phyloP scores from a whole-genome alignment of 2,329 filamentous ascomycete species.

The Aschersonia sp. region DNA sequence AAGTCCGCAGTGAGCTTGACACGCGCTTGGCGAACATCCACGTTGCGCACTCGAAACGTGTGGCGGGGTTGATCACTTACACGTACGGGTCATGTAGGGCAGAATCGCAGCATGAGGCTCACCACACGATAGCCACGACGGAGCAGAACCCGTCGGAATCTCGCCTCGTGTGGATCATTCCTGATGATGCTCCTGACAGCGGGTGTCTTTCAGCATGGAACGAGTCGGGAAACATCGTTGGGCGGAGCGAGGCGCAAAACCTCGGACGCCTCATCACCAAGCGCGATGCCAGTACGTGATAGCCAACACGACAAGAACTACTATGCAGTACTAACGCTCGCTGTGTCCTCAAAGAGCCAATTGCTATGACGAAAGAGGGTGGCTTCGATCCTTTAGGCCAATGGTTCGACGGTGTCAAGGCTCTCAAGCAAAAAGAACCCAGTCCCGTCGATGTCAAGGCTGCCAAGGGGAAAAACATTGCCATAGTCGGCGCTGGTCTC shows the following conservation, averaged over 20 bases:
- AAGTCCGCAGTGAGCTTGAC: slow-evolving; percentile 17
- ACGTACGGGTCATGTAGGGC: slow-evolving; percentile 9
- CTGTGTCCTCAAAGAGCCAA: slow-evolving; percentile 7
- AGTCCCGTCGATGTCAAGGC: slow-evolving; percentile 14
- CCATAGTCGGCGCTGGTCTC: slow-evolving; percentile 53
- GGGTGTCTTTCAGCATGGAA: slow-evolving; percentile 27
- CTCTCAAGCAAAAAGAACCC: slow-evolving; percentile 39
- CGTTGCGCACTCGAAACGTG: slow-evolving; percentile 5
- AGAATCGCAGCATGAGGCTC: slow-evolving; percentile 5
- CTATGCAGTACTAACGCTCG: background rate
- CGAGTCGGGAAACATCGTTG: slow-evolving; percentile 14
- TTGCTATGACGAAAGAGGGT: slow-evolving; percentile 35
- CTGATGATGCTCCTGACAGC: slow-evolving; percentile 11
- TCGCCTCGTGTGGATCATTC: slow-evolving; percentile 5
- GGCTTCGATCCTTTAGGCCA: slow-evolving; percentile 34
- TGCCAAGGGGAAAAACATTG: slow-evolving; percentile 33
- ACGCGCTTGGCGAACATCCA: slow-evolving; percentile 19
- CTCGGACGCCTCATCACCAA: slow-evolving; percentile 8
- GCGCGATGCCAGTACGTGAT: slow-evolving; percentile 2
- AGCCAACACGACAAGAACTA: background rate
- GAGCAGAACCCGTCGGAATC: background rate
- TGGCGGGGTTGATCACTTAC: slow-evolving; percentile 6
- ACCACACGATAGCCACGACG: slow-evolving; percentile 7
- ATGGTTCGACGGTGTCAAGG: slow-evolving; percentile 52
- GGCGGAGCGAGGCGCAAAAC: slow-evolving; percentile 18